Percentiles rank a stretch among this genome's conserved stretches.
Conservation (phyloP, 768 basidiomycete genomes). For the Suillus decipiens region DNA sequence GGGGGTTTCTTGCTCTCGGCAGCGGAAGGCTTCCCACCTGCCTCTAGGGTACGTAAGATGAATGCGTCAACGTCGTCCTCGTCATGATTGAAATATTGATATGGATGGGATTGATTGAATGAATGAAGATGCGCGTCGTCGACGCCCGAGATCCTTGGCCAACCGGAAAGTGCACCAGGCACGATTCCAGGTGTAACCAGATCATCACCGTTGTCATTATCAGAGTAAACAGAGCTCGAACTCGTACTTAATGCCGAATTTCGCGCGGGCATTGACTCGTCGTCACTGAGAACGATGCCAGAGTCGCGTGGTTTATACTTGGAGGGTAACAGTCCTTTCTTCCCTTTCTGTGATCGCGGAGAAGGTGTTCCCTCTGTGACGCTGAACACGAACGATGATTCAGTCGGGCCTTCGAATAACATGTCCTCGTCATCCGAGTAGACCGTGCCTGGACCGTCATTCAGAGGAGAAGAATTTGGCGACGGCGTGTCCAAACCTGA, state of each 20-base stretch:
- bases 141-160: constrained; percentile 54
- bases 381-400: constrained; percentile 58
- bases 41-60: constrained; percentile 67
- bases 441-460: constrained; percentile 30
- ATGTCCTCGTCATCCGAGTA: constrained; percentile 53
- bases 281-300: constrained; percentile 62
- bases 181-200: constrained; percentile 69
- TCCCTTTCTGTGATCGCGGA: constrained; percentile 42
- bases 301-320: constrained; percentile 78
- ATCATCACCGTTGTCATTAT: constrained; percentile 49
- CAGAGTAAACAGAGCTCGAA: constrained; percentile 59
- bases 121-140: constrained; percentile 36
- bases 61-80: constrained; percentile 64
- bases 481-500: constrained; percentile 42
- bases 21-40: constrained; percentile 51
- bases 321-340: constrained; percentile 45
- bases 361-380: constrained; percentile 60
- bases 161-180: constrained; percentile 57
- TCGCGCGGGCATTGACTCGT: constrained; percentile 55
- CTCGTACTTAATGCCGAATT: constrained; percentile 52
- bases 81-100: constrained; percentile 25
- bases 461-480: constrained; percentile 50
- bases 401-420: constrained; percentile 51
- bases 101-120: constrained; percentile 1
- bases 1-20: constrained; percentile 61